Evolutionary conservation across 2,329 filamentous ascomycete species (phyloP).

Genomic region (Aspergillus versicolor): DNA sequence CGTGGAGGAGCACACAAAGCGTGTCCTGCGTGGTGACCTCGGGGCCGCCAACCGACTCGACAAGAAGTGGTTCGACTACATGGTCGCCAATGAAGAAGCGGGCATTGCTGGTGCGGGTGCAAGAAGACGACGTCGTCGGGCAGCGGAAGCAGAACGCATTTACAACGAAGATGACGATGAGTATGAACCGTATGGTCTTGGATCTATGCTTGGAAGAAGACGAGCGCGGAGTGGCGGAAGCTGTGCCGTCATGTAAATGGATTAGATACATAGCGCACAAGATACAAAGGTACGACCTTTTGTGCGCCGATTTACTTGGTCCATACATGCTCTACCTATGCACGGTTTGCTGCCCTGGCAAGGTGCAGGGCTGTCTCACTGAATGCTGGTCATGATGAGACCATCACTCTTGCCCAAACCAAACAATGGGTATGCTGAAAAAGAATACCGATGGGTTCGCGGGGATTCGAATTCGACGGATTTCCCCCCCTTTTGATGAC

Average conservation of each 20-base stretch:
- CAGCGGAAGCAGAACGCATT: slow-evolving; percentile 75
- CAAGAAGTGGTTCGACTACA: slow-evolving; percentile 89
- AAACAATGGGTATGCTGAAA: slow-evolving; percentile 1
- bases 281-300: background rate
- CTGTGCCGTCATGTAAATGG: slow-evolving; percentile 61
- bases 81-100: slow-evolving; percentile 87
- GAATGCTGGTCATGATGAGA: slow-evolving; percentile 17
- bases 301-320: too few species aligned
- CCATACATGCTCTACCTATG: background rate
- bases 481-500: background rate
- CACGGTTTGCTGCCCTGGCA: background rate
- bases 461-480: background rate
- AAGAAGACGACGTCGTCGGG: slow-evolving; percentile 70
- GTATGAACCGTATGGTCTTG: slow-evolving; percentile 48
- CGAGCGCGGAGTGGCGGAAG: slow-evolving; percentile 64
- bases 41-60: slow-evolving; percentile 75
- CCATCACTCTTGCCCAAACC: background rate
- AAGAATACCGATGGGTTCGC: slow-evolving; percentile 8
- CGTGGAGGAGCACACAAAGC: slow-evolving; percentile 87
- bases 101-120: slow-evolving; percentile 60
- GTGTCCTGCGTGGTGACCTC: slow-evolving; percentile 75
- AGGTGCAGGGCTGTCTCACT: background rate
- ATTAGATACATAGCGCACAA: background rate
- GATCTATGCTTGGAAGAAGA: slow-evolving; percentile 49
- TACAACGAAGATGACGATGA: slow-evolving; percentile 82